Evolutionary conservation across 768 basidiomycete species (phyloP).

Genomic region (Hemileccinum rubropunctum): DNA sequence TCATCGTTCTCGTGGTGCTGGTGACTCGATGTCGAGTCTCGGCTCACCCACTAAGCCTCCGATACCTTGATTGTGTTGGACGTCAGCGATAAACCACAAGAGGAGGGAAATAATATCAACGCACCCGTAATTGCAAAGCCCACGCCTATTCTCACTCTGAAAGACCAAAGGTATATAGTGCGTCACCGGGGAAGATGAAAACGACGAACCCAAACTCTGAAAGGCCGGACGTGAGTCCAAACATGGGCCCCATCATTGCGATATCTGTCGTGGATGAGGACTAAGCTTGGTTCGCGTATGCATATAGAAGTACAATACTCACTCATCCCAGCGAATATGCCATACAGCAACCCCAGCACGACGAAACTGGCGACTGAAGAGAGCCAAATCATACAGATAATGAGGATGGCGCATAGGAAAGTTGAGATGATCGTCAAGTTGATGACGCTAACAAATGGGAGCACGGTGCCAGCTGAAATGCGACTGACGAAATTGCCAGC

Average conservation of each 20-base stretch:
- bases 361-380: constrained; percentile 37
- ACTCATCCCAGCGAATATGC: constrained; percentile 48
- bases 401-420: constrained; percentile 33
- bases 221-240: constrained; percentile 44
- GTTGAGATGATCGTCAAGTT: constrained; percentile 39
- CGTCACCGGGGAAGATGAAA: neutral
- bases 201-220: constrained; percentile 49
- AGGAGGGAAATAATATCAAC: constrained; percentile 3
- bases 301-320: constrained; percentile 3
- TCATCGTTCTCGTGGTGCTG: neutral
- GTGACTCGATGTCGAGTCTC: neutral
- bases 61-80: constrained; percentile 12
- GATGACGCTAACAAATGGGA: constrained; percentile 40
- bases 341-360: constrained; percentile 44
- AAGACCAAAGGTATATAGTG: too few relatives aligned
- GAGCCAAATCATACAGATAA: constrained; percentile 47
- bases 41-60: constrained; percentile 22
- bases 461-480: constrained; percentile 39
- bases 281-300: neutral
- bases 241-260: constrained; percentile 39
- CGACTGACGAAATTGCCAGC: constrained; percentile 49
- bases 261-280: constrained; percentile 29
- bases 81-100: neutral
- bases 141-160: constrained; percentile 42
- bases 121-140: constrained; percentile 43